Percentiles rank a stretch among this genome's conserved stretches.
These are phyloP conservation scores for Corymbia maculata DNA, from an alignment of 345 rosid species.

Conservation along the genomic window DNA sequence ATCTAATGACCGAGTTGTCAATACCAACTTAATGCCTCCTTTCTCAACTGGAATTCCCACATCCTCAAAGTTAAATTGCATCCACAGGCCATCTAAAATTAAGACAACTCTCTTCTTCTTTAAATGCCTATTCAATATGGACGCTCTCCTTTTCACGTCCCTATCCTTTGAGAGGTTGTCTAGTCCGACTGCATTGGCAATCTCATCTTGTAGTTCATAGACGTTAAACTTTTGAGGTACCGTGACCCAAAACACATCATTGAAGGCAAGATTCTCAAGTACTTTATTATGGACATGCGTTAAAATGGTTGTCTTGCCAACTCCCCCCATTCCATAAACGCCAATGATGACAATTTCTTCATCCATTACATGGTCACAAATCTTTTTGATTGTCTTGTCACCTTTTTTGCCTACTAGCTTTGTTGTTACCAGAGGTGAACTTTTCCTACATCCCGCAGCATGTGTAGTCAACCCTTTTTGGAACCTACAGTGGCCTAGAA, in stretches of 20 bases:
- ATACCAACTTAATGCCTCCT: neutral
- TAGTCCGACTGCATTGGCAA: neutral
- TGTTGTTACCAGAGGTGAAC: accelerated
- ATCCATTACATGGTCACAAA: neutral
- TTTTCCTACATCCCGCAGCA: accelerated
- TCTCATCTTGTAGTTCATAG: neutral
- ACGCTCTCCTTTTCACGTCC: neutral
- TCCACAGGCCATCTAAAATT: accelerated
- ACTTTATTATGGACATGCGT: neutral
- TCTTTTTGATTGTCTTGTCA: accelerated
- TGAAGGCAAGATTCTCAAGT: neutral
- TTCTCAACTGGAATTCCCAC: neutral
- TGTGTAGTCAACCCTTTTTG: no score
- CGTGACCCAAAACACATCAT: neutral
- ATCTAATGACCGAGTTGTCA: neutral
- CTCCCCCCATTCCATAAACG: neutral
- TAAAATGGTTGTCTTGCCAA: neutral
- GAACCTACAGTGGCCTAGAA: no score
- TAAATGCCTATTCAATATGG: neutral
- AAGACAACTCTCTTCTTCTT: neutral
- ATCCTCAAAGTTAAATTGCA: neutral
- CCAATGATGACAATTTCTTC: neutral
- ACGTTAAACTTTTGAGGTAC: neutral
- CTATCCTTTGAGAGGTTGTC: neutral
- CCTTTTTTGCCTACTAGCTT: accelerated